Conservation (phyloP, 768 basidiomycete species). For the Termitomyces sp. region DNA sequence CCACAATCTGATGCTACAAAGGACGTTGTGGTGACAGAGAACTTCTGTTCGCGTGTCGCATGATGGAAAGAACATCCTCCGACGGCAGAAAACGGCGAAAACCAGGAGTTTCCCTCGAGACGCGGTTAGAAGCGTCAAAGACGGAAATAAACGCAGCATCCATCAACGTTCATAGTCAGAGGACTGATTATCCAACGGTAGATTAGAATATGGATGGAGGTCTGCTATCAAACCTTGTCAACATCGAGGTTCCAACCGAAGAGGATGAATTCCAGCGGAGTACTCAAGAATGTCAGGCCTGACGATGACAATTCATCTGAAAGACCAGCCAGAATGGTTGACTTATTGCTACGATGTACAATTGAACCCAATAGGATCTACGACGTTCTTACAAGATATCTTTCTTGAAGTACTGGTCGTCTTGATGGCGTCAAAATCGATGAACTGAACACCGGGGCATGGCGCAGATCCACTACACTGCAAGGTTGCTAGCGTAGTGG, state of each 20-base stretch:
- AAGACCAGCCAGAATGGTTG: not conserved
- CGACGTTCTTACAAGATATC: constrained; percentile 17
- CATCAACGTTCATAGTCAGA: not conserved
- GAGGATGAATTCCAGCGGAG: not conserved
- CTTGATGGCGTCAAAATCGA: constrained; percentile 16
- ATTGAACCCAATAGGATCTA: constrained; percentile 19
- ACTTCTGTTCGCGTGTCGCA: not conserved
- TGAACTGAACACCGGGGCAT: constrained; percentile 20
- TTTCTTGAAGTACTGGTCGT: constrained; percentile 11
- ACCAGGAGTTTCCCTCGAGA: not conserved
- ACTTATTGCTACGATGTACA: constrained; percentile 12
- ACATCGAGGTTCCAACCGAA: not conserved
- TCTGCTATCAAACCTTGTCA: not conserved
- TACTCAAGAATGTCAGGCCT: not conserved
- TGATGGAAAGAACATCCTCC: not conserved
- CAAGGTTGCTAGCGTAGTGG: constrained; percentile 19
- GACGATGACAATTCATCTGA: not conserved
- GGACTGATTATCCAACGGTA: not conserved
- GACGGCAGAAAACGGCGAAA: not conserved
- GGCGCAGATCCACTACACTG: constrained; percentile 28
- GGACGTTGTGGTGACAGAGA: not conserved
- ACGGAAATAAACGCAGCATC: not conserved
- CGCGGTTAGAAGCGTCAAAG: not conserved
- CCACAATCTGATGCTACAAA: not conserved
- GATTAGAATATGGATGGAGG: not conserved